phyloP scores from a whole-genome alignment of 73 alveolate genomes.

The Uronychia setigera region DNA sequence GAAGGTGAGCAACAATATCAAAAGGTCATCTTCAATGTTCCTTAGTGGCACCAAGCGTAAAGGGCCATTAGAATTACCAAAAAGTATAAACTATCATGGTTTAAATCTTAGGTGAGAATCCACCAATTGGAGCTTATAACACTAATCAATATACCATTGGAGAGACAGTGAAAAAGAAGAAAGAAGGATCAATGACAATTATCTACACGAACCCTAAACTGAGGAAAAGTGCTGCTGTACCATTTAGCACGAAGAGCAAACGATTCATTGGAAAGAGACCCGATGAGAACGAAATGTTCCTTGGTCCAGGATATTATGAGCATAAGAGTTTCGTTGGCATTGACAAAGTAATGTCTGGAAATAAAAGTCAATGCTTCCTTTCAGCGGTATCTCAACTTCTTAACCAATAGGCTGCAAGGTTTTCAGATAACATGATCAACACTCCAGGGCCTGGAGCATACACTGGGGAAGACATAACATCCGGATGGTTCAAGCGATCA shows the following conservation, averaged over 20 bases:
- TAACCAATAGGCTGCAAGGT: not conserved
- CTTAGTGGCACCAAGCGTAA: conserved; percentile 30
- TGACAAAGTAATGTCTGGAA: not conserved
- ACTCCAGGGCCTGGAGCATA: not conserved
- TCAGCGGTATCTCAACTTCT: not conserved
- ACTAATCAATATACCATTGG: conserved; percentile 18
- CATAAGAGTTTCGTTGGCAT: conserved; percentile 12
- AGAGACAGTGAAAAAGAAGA: conserved; percentile 26
- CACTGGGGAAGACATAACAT: no score
- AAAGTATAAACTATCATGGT: not conserved
- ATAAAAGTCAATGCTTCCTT: conserved; percentile 1
- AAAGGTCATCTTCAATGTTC: conserved; percentile 50
- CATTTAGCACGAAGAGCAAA: conserved; percentile 28
- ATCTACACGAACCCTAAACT: conserved; percentile 36
- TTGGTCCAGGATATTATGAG: conserved; percentile 59
- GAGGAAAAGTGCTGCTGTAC: conserved; percentile 23
- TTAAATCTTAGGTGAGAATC: not conserved
- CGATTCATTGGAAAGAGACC: conserved; percentile 40
- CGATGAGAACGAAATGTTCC: conserved; percentile 43
- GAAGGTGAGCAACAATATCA: conserved; percentile 30
- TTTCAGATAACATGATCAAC: not conserved
- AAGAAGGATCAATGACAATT: conserved; percentile 40
- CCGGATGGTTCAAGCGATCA: no score
- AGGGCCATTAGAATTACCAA: not conserved
- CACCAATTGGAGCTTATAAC: not conserved